These are phyloP conservation scores for Deuterostichococcus epilithicus DNA, from an alignment of 139 green algal species.

Conservation along the genomic window DNA sequence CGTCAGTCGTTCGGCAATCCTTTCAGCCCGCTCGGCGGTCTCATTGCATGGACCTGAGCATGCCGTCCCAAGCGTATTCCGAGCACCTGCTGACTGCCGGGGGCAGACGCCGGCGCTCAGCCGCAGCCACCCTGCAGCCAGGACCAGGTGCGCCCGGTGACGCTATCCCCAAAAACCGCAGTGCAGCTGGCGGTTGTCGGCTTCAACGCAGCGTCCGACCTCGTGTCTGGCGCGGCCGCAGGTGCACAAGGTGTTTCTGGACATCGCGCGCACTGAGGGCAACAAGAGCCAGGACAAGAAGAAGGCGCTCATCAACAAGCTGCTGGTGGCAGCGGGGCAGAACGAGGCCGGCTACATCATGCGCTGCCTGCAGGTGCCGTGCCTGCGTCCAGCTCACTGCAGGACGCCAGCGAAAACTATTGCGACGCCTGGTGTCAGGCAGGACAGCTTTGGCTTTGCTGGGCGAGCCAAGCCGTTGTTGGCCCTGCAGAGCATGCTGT, in stretches of 20 bases:
- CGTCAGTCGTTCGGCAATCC: too few species aligned
- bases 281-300: constrained; percentile 67
- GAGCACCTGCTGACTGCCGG: background rate
- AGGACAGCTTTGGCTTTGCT: too few species aligned
- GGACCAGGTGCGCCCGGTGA: too few species aligned
- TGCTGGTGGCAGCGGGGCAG: constrained; percentile 75
- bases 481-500: too few species aligned
- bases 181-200: too few species aligned
- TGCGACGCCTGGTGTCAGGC: background rate
- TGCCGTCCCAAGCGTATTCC: background rate
- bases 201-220: too few species aligned
- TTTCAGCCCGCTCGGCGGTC: too few species aligned
- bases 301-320: constrained; percentile 75
- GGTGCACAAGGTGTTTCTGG: constrained; percentile 62
- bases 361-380: constrained; percentile 66
- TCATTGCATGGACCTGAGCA: background rate
- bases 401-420: background rate
- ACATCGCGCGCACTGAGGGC: constrained; percentile 65
- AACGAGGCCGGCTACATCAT: constrained; percentile 89
- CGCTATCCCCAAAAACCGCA: too few species aligned
- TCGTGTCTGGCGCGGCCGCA: too few species aligned
- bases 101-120: background rate
- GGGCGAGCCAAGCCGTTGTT: too few species aligned
- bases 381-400: background rate
- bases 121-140: background rate